Conservation (phyloP, 1,284 basidiomycete genomes). For the Melampsora larici-populina region DNA sequence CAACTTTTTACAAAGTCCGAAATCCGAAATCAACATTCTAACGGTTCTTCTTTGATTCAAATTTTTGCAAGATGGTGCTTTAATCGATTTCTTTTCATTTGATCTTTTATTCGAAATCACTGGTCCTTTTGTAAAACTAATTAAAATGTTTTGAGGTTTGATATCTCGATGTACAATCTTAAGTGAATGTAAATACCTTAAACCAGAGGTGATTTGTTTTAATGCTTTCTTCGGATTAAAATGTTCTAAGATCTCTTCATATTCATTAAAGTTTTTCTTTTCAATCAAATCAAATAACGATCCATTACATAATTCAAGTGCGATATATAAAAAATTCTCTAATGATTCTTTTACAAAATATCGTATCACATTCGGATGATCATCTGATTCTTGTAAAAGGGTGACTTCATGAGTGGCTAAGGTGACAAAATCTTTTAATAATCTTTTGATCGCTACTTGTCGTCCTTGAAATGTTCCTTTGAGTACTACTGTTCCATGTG, state of each 20-base stretch:
- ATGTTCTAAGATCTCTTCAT: constrained; percentile 63
- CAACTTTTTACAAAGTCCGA: constrained; percentile 86
- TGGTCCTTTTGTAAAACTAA: constrained; percentile 65
- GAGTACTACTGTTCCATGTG: constrained; percentile 92
- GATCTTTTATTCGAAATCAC: background rate
- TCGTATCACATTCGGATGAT: constrained; percentile 96
- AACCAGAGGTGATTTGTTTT: constrained; percentile 77
- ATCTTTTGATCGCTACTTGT: constrained; percentile 92
- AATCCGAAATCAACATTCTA: constrained; percentile 90
- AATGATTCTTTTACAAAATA: constrained; percentile 94
- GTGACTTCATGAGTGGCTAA: constrained; percentile 90
- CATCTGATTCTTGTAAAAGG: constrained; percentile 90
- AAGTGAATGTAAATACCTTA: constrained; percentile 85
- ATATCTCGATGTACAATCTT: constrained; percentile 98
- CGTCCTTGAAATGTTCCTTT: constrained; percentile 90
- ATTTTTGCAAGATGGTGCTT: background rate
- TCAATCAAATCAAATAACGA: constrained; percentile 91
- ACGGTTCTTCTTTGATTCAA: constrained; percentile 54
- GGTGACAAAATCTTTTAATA: constrained; percentile 91
- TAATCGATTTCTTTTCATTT: background rate
- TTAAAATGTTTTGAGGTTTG: constrained; percentile 95
- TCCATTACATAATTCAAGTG: constrained; percentile 91
- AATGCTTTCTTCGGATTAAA: constrained; percentile 86
- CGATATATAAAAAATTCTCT: constrained; percentile 92
- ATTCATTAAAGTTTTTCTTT: constrained; percentile 44